Evolutionary conservation across 139 green algal species (phyloP).

Genomic region (Closterium sp.): DNA sequence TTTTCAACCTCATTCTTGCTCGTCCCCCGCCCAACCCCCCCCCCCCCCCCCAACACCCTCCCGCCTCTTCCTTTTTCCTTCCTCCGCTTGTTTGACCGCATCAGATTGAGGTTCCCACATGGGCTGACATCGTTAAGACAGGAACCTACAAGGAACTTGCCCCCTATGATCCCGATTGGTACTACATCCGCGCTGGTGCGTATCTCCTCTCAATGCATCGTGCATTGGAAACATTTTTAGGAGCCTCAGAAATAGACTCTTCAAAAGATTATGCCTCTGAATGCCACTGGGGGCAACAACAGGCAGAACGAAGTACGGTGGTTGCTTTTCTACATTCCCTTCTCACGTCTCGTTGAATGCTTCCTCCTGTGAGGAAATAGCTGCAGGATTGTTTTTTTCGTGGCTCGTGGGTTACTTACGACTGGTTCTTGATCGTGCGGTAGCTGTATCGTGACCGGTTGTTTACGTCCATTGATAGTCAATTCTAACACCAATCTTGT

Average conservation of each 20-base stretch:
- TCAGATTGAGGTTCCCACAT: constrained; percentile 90
- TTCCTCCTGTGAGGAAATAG: background rate
- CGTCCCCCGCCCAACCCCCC: too few relatives aligned
- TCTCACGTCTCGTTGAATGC: background rate
- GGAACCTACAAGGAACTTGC: constrained; percentile 92
- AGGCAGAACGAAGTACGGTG: background rate
- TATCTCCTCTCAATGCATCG: background rate
- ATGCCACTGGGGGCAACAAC: background rate
- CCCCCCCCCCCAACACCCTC: too few relatives aligned
- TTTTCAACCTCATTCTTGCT: too few relatives aligned
- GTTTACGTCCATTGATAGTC: background rate
- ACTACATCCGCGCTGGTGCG: constrained; percentile 87
- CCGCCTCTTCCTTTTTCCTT: background rate
- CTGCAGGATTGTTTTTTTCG: background rate
- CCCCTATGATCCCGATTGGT: constrained; percentile 96
- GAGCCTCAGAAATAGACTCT: too few relatives aligned
- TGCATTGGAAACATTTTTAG: too few relatives aligned
- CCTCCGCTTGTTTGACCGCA: background rate
- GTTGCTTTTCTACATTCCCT: background rate
- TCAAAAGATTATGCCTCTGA: background rate
- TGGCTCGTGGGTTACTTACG: background rate
- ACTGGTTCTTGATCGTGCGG: background rate
- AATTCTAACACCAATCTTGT: too few relatives aligned
- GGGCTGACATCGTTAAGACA: constrained; percentile 98
- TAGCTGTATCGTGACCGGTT: background rate